phyloP scores from a whole-genome alignment of 2,329 filamentous ascomycete species.

The Pyricularia sp. region DNA sequence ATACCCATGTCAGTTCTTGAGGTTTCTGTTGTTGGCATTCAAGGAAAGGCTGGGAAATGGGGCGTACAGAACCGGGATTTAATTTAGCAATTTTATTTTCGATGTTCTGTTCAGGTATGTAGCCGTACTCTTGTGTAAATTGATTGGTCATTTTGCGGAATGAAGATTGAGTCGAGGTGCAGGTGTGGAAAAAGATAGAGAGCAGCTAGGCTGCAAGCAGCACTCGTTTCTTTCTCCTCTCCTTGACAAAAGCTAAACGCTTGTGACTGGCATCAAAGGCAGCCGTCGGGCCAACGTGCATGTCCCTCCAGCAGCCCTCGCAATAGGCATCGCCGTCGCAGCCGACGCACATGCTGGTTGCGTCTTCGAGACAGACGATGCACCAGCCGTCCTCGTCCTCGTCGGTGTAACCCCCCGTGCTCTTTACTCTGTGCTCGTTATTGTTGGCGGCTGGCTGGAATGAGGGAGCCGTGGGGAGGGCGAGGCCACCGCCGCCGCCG shows the following conservation, averaged over 20 bases:
- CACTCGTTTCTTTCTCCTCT: not conserved
- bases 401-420: constrained; percentile 41
- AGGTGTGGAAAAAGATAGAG: not conserved
- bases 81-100: not conserved
- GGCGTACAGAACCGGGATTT: not conserved
- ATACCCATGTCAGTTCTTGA: not conserved
- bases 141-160: not conserved
- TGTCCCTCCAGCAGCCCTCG: constrained; percentile 65
- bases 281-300: constrained; percentile 57
- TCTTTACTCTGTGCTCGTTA: constrained; percentile 18
- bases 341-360: constrained; percentile 56
- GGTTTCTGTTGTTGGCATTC: not conserved
- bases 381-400: constrained; percentile 69
- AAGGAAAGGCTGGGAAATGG: not conserved
- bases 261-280: constrained; percentile 49
- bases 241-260: not conserved
- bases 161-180: too few species aligned
- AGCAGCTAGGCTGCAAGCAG: not conserved
- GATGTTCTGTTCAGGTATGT: not conserved
- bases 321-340: constrained; percentile 67
- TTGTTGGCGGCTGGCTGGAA: constrained; percentile 28
- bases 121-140: not conserved
- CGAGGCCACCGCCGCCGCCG: constrained; percentile 19
- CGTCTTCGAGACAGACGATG: constrained; percentile 69
- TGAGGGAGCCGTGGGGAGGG: constrained; percentile 36